These are phyloP conservation scores for Thermochaetoides dissita DNA, from an alignment of 2,329 filamentous ascomycete species.

Conservation along the genomic window DNA sequence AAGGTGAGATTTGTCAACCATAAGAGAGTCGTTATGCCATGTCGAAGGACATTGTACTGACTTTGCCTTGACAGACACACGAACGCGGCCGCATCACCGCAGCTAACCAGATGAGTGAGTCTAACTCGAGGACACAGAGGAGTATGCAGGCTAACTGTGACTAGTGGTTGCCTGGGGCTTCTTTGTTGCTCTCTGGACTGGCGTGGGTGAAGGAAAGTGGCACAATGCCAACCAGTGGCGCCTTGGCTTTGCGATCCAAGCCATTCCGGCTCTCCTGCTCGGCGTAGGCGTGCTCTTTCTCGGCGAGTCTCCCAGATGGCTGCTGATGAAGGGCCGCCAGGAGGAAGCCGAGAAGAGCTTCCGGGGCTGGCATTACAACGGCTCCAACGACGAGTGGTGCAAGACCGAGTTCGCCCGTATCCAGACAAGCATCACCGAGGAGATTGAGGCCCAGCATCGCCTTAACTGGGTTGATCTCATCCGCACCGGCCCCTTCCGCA, in stretches of 20 bases:
- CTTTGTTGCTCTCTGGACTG: conserved; percentile 26
- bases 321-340: conserved; percentile 23
- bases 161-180: conserved; percentile 29
- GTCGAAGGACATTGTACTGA: too few species aligned
- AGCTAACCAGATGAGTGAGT: conserved; percentile 27
- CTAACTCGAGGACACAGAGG: too few species aligned
- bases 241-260: conserved; percentile 25
- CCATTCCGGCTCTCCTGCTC: conserved; percentile 22
- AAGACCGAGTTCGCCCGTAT: conserved; percentile 21
- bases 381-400: conserved; percentile 25
- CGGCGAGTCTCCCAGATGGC: conserved; percentile 24
- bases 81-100: conserved; percentile 27
- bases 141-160: too few species aligned
- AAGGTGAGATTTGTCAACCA: conserved; percentile 17
- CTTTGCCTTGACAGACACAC: conserved; percentile 15
- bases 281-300: conserved; percentile 23
- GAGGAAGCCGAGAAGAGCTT: conserved; percentile 24
- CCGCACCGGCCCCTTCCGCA: conserved; percentile 22
- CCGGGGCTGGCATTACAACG: conserved; percentile 22
- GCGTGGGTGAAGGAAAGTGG: conserved; percentile 26
- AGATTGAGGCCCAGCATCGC: conserved; percentile 16
- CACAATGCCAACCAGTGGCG: conserved; percentile 25
- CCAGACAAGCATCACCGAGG: conserved; percentile 24
- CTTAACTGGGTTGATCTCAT: conserved; percentile 23
- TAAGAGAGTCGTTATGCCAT: too few species aligned